These are phyloP conservation scores for Neonectria ditissima DNA, from an alignment of 2,329 filamentous ascomycete species.

Conservation along the genomic window DNA sequence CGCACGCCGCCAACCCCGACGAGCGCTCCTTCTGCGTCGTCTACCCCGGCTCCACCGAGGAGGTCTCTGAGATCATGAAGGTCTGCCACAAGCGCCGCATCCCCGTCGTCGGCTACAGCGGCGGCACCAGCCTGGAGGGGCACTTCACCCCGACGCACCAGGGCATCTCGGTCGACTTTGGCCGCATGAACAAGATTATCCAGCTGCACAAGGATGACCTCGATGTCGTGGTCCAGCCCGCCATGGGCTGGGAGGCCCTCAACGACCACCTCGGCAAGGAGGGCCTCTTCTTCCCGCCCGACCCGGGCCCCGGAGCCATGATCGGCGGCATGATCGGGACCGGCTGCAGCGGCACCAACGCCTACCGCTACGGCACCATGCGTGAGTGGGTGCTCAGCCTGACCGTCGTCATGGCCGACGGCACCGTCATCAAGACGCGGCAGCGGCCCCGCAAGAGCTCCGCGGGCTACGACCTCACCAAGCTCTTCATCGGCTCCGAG, in stretches of 20 bases:
- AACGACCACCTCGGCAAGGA: conserved; percentile 81
- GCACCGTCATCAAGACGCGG: conserved; percentile 88
- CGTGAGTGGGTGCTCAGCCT: conserved; percentile 90
- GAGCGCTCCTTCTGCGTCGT: conserved; percentile 77
- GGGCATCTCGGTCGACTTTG: conserved; percentile 88
- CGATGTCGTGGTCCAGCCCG: conserved; percentile 82
- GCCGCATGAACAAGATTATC: conserved; percentile 85
- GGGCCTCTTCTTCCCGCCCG: conserved; percentile 90
- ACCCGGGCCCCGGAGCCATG: conserved; percentile 91
- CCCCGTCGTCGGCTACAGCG: conserved; percentile 87
- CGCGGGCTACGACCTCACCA: conserved; percentile 91
- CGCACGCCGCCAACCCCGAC: conserved; percentile 62
- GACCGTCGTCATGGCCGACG: conserved; percentile 90
- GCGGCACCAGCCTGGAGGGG: conserved; percentile 90
- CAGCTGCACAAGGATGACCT: conserved; percentile 81
- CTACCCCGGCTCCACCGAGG: conserved; percentile 81
- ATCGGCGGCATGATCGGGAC: conserved; percentile 91
- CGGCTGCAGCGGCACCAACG: conserved; percentile 82
- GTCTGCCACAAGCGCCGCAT: conserved; percentile 84
- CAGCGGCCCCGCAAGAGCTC: conserved; percentile 90
- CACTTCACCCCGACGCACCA: conserved; percentile 86
- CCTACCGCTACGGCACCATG: conserved; percentile 95
- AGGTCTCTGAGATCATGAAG: conserved; percentile 90
- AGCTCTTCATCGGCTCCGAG: conserved; percentile 90
- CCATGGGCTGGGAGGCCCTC: conserved; percentile 86